A percentile compares a stretch with the other conserved stretches of the same genome.
Evolutionary conservation across 2,329 filamentous ascomycete genomes (phyloP).

Genomic region (Fusarium pilosicola): DNA sequence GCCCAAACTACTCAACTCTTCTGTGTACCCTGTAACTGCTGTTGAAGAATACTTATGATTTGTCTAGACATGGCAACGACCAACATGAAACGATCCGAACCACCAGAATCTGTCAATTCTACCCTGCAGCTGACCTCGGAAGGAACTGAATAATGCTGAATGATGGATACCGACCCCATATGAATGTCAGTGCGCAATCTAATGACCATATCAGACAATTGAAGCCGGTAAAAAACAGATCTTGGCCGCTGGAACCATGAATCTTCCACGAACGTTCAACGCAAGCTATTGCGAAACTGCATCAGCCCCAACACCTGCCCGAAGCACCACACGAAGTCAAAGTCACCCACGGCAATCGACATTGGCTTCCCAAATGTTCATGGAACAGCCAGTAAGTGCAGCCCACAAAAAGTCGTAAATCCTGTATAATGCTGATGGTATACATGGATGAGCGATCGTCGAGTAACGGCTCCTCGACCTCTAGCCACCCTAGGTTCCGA

Average conservation of each 20-base stretch:
- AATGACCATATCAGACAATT: not conserved
- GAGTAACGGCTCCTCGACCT: too few relatives aligned
- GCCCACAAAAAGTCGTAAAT: accelerated
- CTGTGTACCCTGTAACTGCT: accelerated
- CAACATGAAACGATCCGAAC: not conserved
- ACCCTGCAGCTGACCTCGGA: not conserved
- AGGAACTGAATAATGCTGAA: not conserved
- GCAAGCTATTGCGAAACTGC: not conserved
- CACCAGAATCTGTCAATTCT: too few relatives aligned
- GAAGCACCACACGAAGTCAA: not conserved
- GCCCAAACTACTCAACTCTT: accelerated
- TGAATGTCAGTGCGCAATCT: too few relatives aligned
- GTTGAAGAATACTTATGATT: too few relatives aligned
- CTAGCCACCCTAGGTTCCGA: not conserved
- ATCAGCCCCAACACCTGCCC: not conserved
- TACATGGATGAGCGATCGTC: not conserved
- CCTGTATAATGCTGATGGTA: not conserved
- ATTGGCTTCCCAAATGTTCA: not conserved
- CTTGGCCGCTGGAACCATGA: accelerated
- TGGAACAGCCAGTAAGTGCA: not conserved
- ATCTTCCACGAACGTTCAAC: accelerated
- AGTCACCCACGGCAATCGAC: not conserved
- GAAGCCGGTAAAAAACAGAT: accelerated
- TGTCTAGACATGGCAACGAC: not conserved
- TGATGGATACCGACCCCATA: accelerated